phyloP scores from a whole-genome alignment of 1,284 basidiomycete species.

The Fistulinella cinereoalba region DNA sequence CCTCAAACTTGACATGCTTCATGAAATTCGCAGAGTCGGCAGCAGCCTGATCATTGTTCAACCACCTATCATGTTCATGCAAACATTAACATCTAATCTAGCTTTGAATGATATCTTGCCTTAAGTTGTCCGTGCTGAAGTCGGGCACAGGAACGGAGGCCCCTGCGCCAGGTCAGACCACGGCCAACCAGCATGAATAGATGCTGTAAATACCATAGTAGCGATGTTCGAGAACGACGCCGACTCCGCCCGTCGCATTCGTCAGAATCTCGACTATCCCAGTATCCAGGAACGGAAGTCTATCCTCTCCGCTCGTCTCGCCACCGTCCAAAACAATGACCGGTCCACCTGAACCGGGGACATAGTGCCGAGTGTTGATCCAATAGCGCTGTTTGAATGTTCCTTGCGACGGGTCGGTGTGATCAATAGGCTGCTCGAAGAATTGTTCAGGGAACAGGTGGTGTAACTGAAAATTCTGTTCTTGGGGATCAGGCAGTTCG shows the following conservation, averaged over 20 bases:
- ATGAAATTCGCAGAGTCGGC: constrained; percentile 95
- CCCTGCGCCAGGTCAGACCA: constrained; percentile 45
- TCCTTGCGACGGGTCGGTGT: constrained; percentile 53
- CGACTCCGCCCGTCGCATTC: constrained; percentile 78
- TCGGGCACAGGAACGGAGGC: constrained; percentile 76
- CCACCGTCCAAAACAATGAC: constrained; percentile 83
- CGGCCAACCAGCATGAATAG: not conserved
- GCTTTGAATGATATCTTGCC: constrained; percentile 37
- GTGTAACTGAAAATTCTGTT: too few relatives aligned
- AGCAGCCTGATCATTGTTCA: constrained; percentile 86
- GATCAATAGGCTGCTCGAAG: constrained; percentile 85
- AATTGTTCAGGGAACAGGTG: constrained; percentile 57
- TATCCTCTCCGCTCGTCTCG: constrained; percentile 74
- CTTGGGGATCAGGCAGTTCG: too few relatives aligned
- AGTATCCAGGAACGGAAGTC: constrained; percentile 71
- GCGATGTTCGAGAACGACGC: constrained; percentile 90
- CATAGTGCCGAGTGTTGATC: constrained; percentile 84
- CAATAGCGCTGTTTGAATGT: constrained; percentile 82
- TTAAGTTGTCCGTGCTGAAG: constrained; percentile 77
- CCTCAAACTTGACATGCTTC: constrained; percentile 71
- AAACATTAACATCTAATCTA: not conserved
- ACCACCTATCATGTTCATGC: constrained; percentile 52
- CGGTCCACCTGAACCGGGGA: constrained; percentile 65
- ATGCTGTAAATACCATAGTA: constrained; percentile 61
- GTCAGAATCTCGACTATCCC: constrained; percentile 87